These are phyloP conservation scores for Hypsizygus ulmarius DNA, from an alignment of 1,284 basidiomycete species.

Conservation along the genomic window DNA sequence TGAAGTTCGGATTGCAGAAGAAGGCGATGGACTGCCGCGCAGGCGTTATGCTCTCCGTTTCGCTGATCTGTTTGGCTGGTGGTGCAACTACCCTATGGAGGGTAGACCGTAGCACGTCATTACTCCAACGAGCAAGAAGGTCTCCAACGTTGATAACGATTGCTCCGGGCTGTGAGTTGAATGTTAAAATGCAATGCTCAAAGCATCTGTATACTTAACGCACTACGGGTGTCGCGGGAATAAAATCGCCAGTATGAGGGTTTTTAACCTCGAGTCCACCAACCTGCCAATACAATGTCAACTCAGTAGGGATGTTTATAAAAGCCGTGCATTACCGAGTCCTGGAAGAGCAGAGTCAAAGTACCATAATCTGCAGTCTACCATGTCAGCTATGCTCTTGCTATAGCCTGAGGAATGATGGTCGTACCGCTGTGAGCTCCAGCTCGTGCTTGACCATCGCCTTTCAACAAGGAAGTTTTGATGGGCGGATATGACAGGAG, in stretches of 20 bases:
- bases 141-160: slow-evolving; percentile 86
- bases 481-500: slow-evolving; percentile 76
- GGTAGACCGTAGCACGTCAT: slow-evolving; percentile 76
- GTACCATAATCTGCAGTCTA: slow-evolving; percentile 72
- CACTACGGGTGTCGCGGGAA: slow-evolving; percentile 76
- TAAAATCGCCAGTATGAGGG: slow-evolving; percentile 67
- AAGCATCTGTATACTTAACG: slow-evolving; percentile 23
- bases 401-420: neutral
- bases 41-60: slow-evolving; percentile 56
- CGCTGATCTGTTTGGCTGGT: slow-evolving; percentile 45
- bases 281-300: slow-evolving; percentile 42
- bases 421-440: slow-evolving; percentile 71
- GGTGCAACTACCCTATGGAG: slow-evolving; percentile 82
- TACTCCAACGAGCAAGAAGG: slow-evolving; percentile 81
- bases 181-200: slow-evolving; percentile 13
- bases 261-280: slow-evolving; percentile 84
- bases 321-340: slow-evolving; percentile 42
- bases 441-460: slow-evolving; percentile 73
- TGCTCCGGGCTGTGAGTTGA: slow-evolving; percentile 56
- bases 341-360: slow-evolving; percentile 83
- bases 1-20: slow-evolving; percentile 84
- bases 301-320: neutral
- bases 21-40: slow-evolving; percentile 80
- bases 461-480: slow-evolving; percentile 51
- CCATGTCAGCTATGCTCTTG: neutral